Evolutionary conservation across 2,329 filamentous ascomycete genomes (phyloP).

Genomic region (Diplocarpon rosae): DNA sequence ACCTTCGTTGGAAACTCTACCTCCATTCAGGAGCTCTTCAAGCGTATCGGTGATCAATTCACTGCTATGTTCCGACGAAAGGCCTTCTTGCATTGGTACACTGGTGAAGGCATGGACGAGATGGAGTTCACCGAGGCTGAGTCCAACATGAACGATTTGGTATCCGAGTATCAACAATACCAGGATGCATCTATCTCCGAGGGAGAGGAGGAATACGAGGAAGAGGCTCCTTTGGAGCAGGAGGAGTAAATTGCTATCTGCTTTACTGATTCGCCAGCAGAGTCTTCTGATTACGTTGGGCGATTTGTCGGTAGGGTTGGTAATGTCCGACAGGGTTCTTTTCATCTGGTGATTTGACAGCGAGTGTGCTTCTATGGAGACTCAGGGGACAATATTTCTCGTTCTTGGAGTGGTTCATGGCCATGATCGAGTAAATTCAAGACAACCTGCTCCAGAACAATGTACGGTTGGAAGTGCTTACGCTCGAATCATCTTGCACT

Average conservation of each 20-base stretch:
- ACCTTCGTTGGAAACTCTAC: conserved; percentile 99
- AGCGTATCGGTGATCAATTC: conserved; percentile 99
- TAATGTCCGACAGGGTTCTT: conserved; percentile 16
- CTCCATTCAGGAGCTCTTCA: conserved; percentile 99
- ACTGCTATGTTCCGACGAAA: conserved; percentile 99
- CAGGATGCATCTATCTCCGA: conserved; percentile 97
- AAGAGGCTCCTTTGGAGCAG: conserved; percentile 70
- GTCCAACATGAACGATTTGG: conserved; percentile 99
- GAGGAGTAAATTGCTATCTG: conserved; percentile 33
- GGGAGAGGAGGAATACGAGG: conserved; percentile 83
- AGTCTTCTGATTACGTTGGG: conserved; percentile 18
- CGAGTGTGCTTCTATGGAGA: conserved; percentile 15
- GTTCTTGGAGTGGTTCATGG: conserved; percentile 14
- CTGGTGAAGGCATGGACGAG: conserved; percentile 99
- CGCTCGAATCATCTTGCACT: too few relatives aligned
- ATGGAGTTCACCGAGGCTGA: conserved; percentile 99
- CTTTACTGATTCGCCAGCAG: conserved; percentile 14
- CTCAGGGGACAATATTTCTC: conserved; percentile 19
- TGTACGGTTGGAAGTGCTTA: not conserved
- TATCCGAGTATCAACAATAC: conserved; percentile 99
- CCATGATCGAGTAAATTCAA: conserved; percentile 22
- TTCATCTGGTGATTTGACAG: conserved; percentile 22
- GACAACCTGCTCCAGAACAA: conserved; percentile 14
- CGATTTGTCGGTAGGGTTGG: conserved; percentile 18
- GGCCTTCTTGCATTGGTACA: conserved; percentile 99